phyloP scores from a whole-genome alignment of 2,329 filamentous ascomycete genomes.

The Colletotrichum somersetense region DNA sequence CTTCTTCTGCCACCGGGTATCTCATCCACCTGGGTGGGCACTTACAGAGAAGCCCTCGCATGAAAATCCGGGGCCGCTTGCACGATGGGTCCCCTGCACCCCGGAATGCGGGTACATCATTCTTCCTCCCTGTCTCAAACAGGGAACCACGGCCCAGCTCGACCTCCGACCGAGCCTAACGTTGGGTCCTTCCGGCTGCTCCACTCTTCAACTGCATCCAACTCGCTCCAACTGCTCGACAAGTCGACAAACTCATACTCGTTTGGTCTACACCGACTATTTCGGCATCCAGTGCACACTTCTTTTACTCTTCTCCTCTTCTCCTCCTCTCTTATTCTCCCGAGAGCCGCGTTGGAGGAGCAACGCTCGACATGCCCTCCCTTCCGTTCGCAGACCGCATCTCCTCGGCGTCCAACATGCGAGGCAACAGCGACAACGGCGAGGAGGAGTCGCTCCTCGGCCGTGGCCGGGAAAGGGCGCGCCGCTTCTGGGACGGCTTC shows the following conservation, averaged over 20 bases:
- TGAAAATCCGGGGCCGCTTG: not conserved
- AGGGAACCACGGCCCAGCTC: slow-evolving; percentile 26
- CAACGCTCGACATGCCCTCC: slow-evolving; percentile 13
- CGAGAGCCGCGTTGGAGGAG: not conserved
- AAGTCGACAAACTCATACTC: not conserved
- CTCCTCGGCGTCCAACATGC: slow-evolving; percentile 45
- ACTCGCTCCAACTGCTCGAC: slow-evolving; percentile 1
- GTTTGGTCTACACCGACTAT: not conserved
- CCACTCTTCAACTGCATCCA: slow-evolving; percentile 12
- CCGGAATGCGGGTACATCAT: slow-evolving; percentile 38
- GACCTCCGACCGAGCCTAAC: slow-evolving; percentile 9
- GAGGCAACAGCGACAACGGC: slow-evolving; percentile 46
- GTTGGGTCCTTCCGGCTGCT: not conserved
- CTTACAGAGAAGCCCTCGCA: not conserved
- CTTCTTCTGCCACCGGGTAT: not conserved
- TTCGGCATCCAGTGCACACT: not conserved
- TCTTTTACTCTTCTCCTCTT: not conserved
- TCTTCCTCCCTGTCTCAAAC: slow-evolving; percentile 22
- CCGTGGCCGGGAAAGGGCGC: slow-evolving; percentile 60
- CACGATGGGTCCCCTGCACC: slow-evolving; percentile 6
- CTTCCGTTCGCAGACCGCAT: slow-evolving; percentile 29
- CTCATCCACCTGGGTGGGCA: too few relatives aligned
- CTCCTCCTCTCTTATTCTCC: not conserved
- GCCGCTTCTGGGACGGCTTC: slow-evolving; percentile 72
- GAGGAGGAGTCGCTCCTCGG: slow-evolving; percentile 61